Base-by-base conservation (phyloP, 2,329 filamentous ascomycete genomes). In the Onygena corvina region DNA sequence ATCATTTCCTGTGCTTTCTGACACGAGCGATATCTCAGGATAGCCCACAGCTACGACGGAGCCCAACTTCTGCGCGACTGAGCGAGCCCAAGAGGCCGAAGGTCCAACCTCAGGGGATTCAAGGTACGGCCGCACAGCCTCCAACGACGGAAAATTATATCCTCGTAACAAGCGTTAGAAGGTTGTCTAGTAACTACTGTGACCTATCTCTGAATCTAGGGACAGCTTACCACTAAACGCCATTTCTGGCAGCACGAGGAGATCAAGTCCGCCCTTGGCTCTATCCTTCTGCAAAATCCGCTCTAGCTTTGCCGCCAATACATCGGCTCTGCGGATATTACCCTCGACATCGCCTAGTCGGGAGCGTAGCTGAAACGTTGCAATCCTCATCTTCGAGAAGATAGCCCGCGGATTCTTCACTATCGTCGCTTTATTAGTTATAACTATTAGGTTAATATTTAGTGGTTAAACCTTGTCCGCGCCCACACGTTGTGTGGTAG, bases 41-140 rank as follows among this genome's bases (percentile, higher is more conserved):
- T 83, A 83, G 23, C 79, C 79, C 34, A 81, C 71, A 30, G 76
- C 79, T n/a, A 83, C 77, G 52, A 76, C 74, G 59, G 77, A 81
- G 27, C 67, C 63, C 47, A 78, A 66, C 23, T 71, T 68, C 35
- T 60, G 63, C n/a, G 79, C 79, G 9, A 72, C 76, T 45, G 69
- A 64, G 16, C 68, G 67, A 2, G 79, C 79, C 79, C 79, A 83
- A 56, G 67, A 59, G 8, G 76, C 75, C 12, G 72, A 75, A 9
- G 70, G 67, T 0, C 79, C 79, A 5, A 69, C 58, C 11, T 72
- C 69, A 21, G 73, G 76, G n/a, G 73, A 71, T 56, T 83, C 79
- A 1, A 81, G 69, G 59, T 72, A 77, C 2, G 79, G 77, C 47
- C 59, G 65, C 44, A 83, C 80, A 38, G 75, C 71, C 45, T 73